phyloP scores from a whole-genome alignment of 108 stramenopile species.

The Schizochytrium sp. region DNA sequence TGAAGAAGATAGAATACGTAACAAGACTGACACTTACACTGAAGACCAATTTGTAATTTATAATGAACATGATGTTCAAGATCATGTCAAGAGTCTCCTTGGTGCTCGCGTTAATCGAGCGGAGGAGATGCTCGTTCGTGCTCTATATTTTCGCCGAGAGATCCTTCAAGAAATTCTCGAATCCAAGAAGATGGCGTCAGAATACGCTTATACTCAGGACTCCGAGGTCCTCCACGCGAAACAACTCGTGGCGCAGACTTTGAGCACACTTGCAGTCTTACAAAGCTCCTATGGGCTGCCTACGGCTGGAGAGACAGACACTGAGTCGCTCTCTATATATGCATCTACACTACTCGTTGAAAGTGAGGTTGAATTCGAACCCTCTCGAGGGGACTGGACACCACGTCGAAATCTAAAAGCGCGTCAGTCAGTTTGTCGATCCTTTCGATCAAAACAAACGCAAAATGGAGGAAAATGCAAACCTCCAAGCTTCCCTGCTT shows the following conservation, averaged over 20 bases:
- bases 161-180: neutral
- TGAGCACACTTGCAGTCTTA: constrained; percentile 7
- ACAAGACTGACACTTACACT: constrained; percentile 46
- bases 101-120: constrained; percentile 9
- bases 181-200: neutral
- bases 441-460: neutral
- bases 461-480: neutral
- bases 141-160: neutral
- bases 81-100: neutral
- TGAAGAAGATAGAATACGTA: neutral
- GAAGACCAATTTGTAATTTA: constrained; percentile 20
- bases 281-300: constrained; percentile 29
- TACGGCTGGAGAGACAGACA: constrained; percentile 13
- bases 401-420: neutral
- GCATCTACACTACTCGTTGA: constrained; percentile 7
- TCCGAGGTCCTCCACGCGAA: neutral
- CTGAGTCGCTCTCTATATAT: constrained; percentile 18
- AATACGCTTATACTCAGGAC: neutral
- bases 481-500: too few species aligned
- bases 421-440: neutral
- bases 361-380: neutral
- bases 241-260: constrained; percentile 1
- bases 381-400: neutral
- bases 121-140: constrained; percentile 36
- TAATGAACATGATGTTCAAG: neutral